These are phyloP conservation scores for Dentipellis fragilis DNA, from an alignment of 768 basidiomycete genomes.

Conservation along the genomic window DNA sequence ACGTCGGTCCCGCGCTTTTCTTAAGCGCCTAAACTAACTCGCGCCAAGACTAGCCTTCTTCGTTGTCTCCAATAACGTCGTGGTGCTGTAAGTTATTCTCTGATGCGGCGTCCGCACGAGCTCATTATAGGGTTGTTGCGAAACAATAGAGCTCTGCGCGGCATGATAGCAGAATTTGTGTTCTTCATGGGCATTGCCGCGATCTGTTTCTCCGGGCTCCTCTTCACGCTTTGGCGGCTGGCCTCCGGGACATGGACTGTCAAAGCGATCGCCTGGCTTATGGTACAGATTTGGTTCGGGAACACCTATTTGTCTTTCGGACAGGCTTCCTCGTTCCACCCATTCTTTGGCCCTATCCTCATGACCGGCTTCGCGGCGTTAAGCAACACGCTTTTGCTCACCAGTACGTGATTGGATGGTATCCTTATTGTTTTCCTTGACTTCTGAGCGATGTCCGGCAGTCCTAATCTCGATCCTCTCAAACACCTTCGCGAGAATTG, in stretches of 20 bases:
- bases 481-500: slow-evolving; percentile 77
- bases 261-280: slow-evolving; percentile 66
- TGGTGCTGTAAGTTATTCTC: slow-evolving; percentile 52
- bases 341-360: slow-evolving; percentile 62
- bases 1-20: neutral
- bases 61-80: slow-evolving; percentile 66
- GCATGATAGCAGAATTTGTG: slow-evolving; percentile 72
- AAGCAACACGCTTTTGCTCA: slow-evolving; percentile 67
- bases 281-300: slow-evolving; percentile 85
- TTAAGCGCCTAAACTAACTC: neutral
- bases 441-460: slow-evolving; percentile 5
- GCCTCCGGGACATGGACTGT: slow-evolving; percentile 30
- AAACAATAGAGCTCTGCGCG: slow-evolving; percentile 53
- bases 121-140: neutral
- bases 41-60: slow-evolving; percentile 61
- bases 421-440: neutral
- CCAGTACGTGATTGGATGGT: slow-evolving; percentile 38
- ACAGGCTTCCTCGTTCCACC: slow-evolving; percentile 34
- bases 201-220: slow-evolving; percentile 74
- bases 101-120: neutral
- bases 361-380: slow-evolving; percentile 78
- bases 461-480: slow-evolving; percentile 85
- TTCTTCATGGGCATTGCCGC: slow-evolving; percentile 72
- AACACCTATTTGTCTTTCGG: slow-evolving; percentile 51
- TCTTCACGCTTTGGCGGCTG: slow-evolving; percentile 44